Evolutionary conservation across 2,329 filamentous ascomycete genomes (phyloP), one percentile per base, ranked within the genome.

Genomic region (Microcyclosporella mali): DNA sequence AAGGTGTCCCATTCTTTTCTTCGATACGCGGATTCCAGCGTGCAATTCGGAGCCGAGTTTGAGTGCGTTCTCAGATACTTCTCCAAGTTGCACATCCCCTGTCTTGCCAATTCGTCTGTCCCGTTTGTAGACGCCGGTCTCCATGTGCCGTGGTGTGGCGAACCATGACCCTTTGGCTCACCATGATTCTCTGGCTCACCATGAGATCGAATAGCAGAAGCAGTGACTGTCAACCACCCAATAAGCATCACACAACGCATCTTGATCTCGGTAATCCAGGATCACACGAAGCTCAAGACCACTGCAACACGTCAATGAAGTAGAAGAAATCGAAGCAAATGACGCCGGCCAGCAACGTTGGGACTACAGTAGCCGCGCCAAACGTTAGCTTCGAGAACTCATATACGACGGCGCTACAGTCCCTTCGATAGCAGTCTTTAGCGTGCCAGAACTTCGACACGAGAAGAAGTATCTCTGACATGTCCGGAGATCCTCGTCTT

Each of bases 1-100:
- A 63, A 46, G 0, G 55, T 43, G 21, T 53, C 49, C 70, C 71
- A 73, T 59, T 73, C 70, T 49, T 58, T 57, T 36, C 70, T 60
- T 3, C 70, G 54, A 2, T 58, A 56, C 1, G 62, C 62, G 2
- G 6, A 4, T 6, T 37, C 35, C 14, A 37, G 14, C 16, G 19
- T 37, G 15, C 35, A 37, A n/a, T 10, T 37, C 35, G 35, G 29
- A 11, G 35, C 15, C 16, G 19, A n/a, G 12, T 37, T 37, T n/a
- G 17, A 12, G 11, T 21, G 6, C 9, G 9, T 11, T 2, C n/a
- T 3, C 21, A 37, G 21, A 17, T 37, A 37, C 35, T 14, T 28
- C 35, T 29, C 7, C 18, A 25, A 6, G 15, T 37, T 37, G 18
- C 10, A 4, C 8, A 37, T 4, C 16, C 18, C 35, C 16, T 37